Conservation (phyloP, 768 basidiomycete species). For the Punctularia strigosozonata region DNA sequence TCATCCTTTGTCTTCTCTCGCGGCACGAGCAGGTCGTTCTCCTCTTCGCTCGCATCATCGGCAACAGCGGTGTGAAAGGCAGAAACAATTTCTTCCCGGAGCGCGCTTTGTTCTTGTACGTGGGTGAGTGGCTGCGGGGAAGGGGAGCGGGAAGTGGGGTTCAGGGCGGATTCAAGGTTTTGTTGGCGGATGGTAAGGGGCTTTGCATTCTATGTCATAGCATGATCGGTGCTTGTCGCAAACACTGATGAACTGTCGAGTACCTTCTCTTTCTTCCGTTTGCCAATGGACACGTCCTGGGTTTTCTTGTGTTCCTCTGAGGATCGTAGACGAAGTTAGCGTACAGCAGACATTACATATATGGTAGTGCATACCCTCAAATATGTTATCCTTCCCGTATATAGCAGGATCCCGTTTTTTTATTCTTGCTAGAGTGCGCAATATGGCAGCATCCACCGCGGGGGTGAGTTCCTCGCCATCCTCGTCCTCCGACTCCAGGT, state of each 20-base stretch:
- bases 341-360: background rate
- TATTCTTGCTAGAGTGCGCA: conserved; percentile 81
- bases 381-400: conserved; percentile 57
- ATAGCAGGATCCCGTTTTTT: conserved; percentile 75
- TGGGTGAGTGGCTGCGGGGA: conserved; percentile 49
- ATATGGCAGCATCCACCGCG: conserved; percentile 85
- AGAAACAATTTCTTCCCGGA: conserved; percentile 74
- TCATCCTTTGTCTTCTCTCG: conserved; percentile 75
- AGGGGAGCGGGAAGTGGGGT: conserved; percentile 44
- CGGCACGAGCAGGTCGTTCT: conserved; percentile 59
- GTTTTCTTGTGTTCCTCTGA: conserved; percentile 59
- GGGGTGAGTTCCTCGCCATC: conserved; percentile 93
- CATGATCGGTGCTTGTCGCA: conserved; percentile 2
- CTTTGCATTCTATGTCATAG: conserved; percentile 34
- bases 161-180: conserved; percentile 50
- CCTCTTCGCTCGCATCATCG: conserved; percentile 23
- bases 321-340: background rate
- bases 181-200: conserved; percentile 69
- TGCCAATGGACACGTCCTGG: conserved; percentile 14
- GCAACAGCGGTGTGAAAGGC: conserved; percentile 53
- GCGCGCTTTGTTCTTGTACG: conserved; percentile 60
- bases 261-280: conserved; percentile 41
- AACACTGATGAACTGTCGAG: background rate
- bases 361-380: conserved; percentile 50
- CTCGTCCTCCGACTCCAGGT: conserved; percentile 81